Evolutionary conservation across 2,329 filamentous ascomycete species (phyloP), one percentile per base, ranked within the genome.

Genomic region (Colletotrichum phormii): DNA sequence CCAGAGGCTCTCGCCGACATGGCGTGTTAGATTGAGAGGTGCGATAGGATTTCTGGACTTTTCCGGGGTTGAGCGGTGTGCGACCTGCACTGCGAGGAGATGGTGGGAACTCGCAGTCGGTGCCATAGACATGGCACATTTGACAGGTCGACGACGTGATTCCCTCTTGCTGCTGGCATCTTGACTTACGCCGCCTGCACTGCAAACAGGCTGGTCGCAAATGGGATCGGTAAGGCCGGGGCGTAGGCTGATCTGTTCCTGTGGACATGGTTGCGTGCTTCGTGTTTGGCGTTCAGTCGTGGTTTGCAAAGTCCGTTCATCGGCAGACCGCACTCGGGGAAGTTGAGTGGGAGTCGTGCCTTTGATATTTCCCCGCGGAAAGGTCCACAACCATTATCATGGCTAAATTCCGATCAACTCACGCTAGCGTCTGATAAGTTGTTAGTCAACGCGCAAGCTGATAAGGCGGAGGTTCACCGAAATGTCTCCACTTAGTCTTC

Each of bases 181-280:
- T 85, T 2, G 89, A 90, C 78, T 91, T 91, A 72, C 90, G 86
- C 72, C 86, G 86, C 65, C 90, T 85, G 77, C 90, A 92, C 15
- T 89, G 82, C 64, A 89, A 81, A 80, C 90, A 92, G 9, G 90
- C 90, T 62, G 89, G 89, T 51, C 88, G 86, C 73, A 90, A 86
- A 80, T 91, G 90, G 8, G 89, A 91, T 72, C 90, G 84, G 77
- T 91, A 91, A 3, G 89, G 90, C 57, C 90, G 84, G 75, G 70
- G 70, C 4, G 70, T 72, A 11, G 70, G 66, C 26, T 70, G 66
- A 4, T 64, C 66, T 31, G 66, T 35, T 26, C 22, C 54, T 22
- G 67, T 54, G 13, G 70, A 64, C 70, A 72, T 72, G 35, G n/a
- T 64, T 12, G 13, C 37, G 24, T 37, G n/a, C 51, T 26, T 29